Evolutionary conservation across 2,329 filamentous ascomycete species (phyloP).

Genomic region (Alternaria brassicae): DNA sequence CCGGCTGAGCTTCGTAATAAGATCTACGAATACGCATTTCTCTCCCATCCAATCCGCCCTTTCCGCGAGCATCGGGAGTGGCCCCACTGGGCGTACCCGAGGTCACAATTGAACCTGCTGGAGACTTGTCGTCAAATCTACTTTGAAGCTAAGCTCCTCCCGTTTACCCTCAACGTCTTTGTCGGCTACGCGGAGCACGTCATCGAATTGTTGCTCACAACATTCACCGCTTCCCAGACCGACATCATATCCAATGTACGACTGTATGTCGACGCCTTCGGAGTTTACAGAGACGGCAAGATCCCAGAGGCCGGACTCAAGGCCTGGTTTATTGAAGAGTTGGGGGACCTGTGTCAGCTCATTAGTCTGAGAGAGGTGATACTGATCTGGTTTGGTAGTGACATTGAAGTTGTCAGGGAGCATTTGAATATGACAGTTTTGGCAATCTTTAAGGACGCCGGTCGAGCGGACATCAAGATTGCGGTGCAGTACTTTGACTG

Average conservation of each 20-base stretch:
- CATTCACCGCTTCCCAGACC: not conserved
- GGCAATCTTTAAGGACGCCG: not conserved
- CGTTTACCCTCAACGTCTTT: slow-evolving; percentile 10
- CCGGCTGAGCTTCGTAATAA: slow-evolving; percentile 15
- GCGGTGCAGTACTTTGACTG: not conserved
- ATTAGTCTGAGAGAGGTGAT: not conserved
- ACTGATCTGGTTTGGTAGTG: slow-evolving; percentile 5
- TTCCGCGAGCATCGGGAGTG: not conserved
- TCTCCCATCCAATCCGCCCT: not conserved
- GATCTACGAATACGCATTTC: slow-evolving; percentile 13
- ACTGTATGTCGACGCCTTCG: slow-evolving; percentile 5
- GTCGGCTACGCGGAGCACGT: slow-evolving; percentile 7
- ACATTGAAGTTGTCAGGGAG: not conserved
- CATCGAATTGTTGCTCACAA: slow-evolving; percentile 4
- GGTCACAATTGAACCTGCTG: not conserved
- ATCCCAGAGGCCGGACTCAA: slow-evolving; percentile 3
- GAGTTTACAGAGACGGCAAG: slow-evolving; percentile 3
- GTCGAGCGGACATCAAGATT: slow-evolving; percentile 1
- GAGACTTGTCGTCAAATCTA: slow-evolving; percentile 8
- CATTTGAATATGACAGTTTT: not conserved
- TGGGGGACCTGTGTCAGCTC: not conserved
- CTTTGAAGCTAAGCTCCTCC: slow-evolving; percentile 5
- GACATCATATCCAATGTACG: not conserved
- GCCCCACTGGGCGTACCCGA: slow-evolving; percentile 5
- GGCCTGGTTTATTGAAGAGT: slow-evolving; percentile 1